Conservation (phyloP, 2,329 filamentous ascomycete species). For the Apiospora rasikravindrae region DNA sequence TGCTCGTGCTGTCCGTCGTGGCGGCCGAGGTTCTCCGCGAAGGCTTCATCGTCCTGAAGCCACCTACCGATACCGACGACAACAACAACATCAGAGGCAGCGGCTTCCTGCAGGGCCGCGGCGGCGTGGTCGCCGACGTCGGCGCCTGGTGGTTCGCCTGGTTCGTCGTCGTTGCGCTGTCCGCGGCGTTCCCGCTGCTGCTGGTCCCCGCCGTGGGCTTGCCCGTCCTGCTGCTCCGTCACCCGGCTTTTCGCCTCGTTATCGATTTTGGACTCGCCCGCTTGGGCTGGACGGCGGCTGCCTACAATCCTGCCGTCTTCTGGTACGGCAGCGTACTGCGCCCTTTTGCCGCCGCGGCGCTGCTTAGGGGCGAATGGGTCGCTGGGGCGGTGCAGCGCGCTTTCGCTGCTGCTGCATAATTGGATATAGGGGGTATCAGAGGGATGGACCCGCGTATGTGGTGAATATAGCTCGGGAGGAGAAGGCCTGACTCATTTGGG, state of each 20-base stretch:
- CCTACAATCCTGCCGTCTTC: constrained; percentile 18
- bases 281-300: constrained; percentile 20
- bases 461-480: background rate
- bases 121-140: constrained; percentile 27
- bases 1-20: constrained; percentile 31
- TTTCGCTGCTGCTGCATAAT: background rate
- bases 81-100: background rate
- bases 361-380: background rate
- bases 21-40: constrained; percentile 28
- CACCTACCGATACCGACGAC: constrained; percentile 21
- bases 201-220: constrained; percentile 17
- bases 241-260: constrained; percentile 20
- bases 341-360: background rate
- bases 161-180: constrained; percentile 26
- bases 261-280: constrained; percentile 20
- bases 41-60: constrained; percentile 27
- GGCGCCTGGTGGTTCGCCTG: constrained; percentile 30
- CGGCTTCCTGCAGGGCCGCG: background rate
- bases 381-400: background rate
- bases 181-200: constrained; percentile 17
- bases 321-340: background rate
- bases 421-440: background rate
- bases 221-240: constrained; percentile 20
- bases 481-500: background rate
- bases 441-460: background rate